Base-by-base conservation (phyloP, 2,329 filamentous ascomycete genomes). In the Davidsoniella neocaledoniae region DNA sequence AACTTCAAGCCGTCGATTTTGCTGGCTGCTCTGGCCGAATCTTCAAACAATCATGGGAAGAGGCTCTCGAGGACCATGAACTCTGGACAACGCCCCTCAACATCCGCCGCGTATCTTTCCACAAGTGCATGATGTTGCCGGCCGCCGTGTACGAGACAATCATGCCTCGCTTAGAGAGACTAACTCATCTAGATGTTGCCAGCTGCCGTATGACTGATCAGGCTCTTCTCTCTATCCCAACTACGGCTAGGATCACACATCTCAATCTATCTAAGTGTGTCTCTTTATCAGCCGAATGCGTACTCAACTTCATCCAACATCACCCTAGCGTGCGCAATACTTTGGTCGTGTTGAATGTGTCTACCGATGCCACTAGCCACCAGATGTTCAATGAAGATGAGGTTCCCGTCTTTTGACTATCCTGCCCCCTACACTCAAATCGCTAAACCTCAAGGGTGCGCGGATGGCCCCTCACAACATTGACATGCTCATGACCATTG, bases 161-260 rank as follows among this genome's bases (percentile, higher is more conserved):
- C 14, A 68, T 91, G 9, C 81, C 84, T n/a, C 76, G 77, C n/a
- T 68, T 90, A 44, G 62, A 68, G 23, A 70, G 73, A 49, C 66
- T 87, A 49, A 90, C 84, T 1, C 83, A 88, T 60, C 73, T 91
- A 37, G 85, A 91, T 59, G 71, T 88, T n/a, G 77, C 81, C 8
- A 82, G 83, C 56, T 88, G 84, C 1, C 76, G 81, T 56, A 77
- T 91, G 57, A 87, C 79, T 33, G 76, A 86, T 61, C 67, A 70
- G 21, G 83, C 84, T 4, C 69, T 91, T 14, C 67, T 74, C 56
- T 77, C 76, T 17, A 83, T 90, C 54, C 83, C 84, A 1, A 60
- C 69, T n/a, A 79, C 79, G 4, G 84, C 85, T 9, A 70, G 68
- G 54, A 72, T 90, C 55, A 87, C 81, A 1, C 85, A 91, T 60